Evolutionary conservation across 306 rosid genomes (phyloP), one percentile per base, ranked within the genome.

Genomic region (Vigna unguiculata): DNA sequence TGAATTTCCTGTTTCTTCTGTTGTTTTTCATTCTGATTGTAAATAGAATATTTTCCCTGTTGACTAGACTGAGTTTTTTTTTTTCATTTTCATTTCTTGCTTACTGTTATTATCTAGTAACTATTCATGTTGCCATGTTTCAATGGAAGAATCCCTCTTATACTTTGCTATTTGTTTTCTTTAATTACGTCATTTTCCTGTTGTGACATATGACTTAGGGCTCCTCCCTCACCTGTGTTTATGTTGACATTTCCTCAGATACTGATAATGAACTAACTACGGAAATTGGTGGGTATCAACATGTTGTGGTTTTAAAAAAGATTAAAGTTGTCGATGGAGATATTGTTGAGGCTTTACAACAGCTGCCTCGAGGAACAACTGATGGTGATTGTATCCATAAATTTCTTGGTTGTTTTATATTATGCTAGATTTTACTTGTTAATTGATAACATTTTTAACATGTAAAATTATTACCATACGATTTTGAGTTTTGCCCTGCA

Each of bases 221-320:
- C 53, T 30, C 62, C 48, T 76, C 48, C 38, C 74, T 82, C 69
- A 87, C 84, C 51, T 34, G 25, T 80, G 43, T 69, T 51, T 63
- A 17, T 45, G 20, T 69, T 77, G 76, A 64, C 51, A 58, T 64
- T 52, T 87, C 55, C 48, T 69, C 89, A 94, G 97, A 87, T 48
- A 92, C 98, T 58, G 81, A 90, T 57, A 94, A 94, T 9, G 98
- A 90, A 76, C 83, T 94, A 46, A 87, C 95, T 10, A 72, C 46
- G 38, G 98, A 94, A 85, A 95, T 94, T 66, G 96, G 98, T 24
- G 98, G 98, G 54, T 94, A 94, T 77, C 81, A 94, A 62, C 92
- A 94, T 84, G 94, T 90, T 40, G 83, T 73, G 83, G 97, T 92
- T 69, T 75, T 84, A 81, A 87, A 77, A 86, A 68, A 85, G 75